A percentile compares a stretch with the other conserved stretches of the same genome.
These are phyloP conservation scores for Ophiostoma himal-ulmi DNA, from an alignment of 2,329 filamentous ascomycete genomes.

Conservation along the genomic window DNA sequence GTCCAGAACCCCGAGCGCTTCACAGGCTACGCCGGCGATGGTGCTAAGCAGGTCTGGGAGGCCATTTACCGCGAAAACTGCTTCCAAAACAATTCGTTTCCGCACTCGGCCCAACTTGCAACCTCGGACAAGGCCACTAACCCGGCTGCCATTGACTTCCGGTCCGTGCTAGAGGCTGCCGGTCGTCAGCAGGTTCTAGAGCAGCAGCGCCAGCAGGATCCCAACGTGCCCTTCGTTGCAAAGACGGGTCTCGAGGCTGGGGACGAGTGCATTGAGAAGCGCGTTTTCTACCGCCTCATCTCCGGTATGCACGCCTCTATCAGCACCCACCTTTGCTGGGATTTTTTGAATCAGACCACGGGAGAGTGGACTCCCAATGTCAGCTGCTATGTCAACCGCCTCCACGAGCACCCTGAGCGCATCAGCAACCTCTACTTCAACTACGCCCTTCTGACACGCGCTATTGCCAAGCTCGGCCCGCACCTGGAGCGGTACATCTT, in stretches of 20 bases:
- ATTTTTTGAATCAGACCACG: slow-evolving; percentile 91
- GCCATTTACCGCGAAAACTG: slow-evolving; percentile 97
- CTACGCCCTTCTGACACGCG: slow-evolving; percentile 89
- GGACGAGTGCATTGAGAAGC: slow-evolving; percentile 93
- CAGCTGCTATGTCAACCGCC: slow-evolving; percentile 78
- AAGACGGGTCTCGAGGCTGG: slow-evolving; percentile 67
- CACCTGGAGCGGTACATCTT: slow-evolving; percentile 79
- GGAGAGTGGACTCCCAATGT: slow-evolving; percentile 90
- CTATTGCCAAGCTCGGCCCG: slow-evolving; percentile 81
- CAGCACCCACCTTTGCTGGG: slow-evolving; percentile 90
- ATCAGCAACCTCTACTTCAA: slow-evolving; percentile 99
- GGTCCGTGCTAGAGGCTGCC: slow-evolving; percentile 53
- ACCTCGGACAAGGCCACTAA: slow-evolving; percentile 39
- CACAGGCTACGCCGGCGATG: slow-evolving; percentile 83
- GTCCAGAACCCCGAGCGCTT: slow-evolving; percentile 91
- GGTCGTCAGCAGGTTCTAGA: slow-evolving; percentile 57
- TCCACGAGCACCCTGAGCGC: slow-evolving; percentile 79
- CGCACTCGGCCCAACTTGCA: slow-evolving; percentile 52
- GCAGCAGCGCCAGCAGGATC: slow-evolving; percentile 50
- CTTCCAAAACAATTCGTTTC: slow-evolving; percentile 66
- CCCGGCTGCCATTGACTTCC: slow-evolving; percentile 55
- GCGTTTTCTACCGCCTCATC: slow-evolving; percentile 93
- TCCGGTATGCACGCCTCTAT: slow-evolving; percentile 99
- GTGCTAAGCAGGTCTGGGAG: slow-evolving; percentile 88
- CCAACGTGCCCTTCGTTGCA: slow-evolving; percentile 54